Base-by-base conservation (phyloP, 352 stramenopile species). In the Thraustotheca clavata region DNA sequence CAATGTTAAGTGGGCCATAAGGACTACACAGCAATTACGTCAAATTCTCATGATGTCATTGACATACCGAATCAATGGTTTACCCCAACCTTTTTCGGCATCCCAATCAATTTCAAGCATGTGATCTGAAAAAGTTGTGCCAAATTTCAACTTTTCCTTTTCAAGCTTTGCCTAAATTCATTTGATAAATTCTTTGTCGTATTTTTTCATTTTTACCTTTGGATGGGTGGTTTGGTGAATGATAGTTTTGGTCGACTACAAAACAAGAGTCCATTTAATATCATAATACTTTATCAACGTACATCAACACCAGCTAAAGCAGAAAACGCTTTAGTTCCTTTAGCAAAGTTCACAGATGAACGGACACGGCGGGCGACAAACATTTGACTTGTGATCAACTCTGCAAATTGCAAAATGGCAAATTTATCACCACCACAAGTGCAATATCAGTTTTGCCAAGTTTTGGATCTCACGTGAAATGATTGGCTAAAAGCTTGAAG, bases 61-160 rank as follows among this genome's bases (percentile, higher is more conserved):
- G 29, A 65, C 61, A 36, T 47, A 76, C 71, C 74, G 80, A 68
- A 99, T 98, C 34, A 85, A 69, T 9, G 94, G 94, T 46, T 74
- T 76, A 47, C 76, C 67, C 96, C 96, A 99, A 31, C 80, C 79
- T 27, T 80, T 68, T 60, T 77, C 80, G 66, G 82, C 68, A 47
- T 88, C 77, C 82, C 89, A 98, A 71, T 97, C 86, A 31, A 97
- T 79, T 63, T 94, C 86, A n/a, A 99, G 76, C 95, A 99, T 98
- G 78, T 98, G 95, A 74, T 98, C 92, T 22, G 90, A 91, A 74
- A 99, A 97, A 6, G 85, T 94, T 60, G 89, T 96, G 59, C 96
- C 96, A 73, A 98, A 99, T 60, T 76, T 85, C 18, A 97, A 85
- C 68, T 94, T 66, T 60, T 94, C 85, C 63, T 94, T 95, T 34